Conservation (phyloP, 2,329 filamentous ascomycete genomes). For the Beauveria caledonica region DNA sequence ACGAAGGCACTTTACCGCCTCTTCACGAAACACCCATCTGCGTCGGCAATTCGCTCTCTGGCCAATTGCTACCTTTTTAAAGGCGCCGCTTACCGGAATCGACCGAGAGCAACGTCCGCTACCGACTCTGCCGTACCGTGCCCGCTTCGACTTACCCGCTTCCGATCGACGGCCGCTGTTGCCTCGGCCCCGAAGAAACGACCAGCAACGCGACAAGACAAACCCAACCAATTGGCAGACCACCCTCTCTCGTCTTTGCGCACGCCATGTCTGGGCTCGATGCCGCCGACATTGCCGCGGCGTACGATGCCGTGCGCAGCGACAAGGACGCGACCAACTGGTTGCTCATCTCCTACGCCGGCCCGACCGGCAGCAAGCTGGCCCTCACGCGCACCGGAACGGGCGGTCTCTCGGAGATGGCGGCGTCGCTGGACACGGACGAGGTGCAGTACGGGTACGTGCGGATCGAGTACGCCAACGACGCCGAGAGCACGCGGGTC, state of each 20-base stretch:
- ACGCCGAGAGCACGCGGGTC: conserved; percentile 58
- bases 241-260: no score
- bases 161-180: not conserved
- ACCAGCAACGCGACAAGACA: not conserved
- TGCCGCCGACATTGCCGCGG: conserved; percentile 50
- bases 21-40: not conserved
- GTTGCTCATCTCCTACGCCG: conserved; percentile 56
- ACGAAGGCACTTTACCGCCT: conserved; percentile 6
- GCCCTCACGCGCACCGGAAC: conserved; percentile 47
- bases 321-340: conserved; percentile 60
- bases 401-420: conserved; percentile 53
- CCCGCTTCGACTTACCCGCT: not conserved
- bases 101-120: not conserved
- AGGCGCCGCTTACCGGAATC: not conserved
- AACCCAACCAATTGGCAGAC: not conserved
- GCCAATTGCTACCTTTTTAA: not conserved
- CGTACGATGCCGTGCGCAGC: conserved; percentile 59
- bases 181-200: not conserved
- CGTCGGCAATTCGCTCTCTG: not conserved
- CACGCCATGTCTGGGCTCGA: conserved; percentile 47
- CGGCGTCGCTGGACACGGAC: conserved; percentile 44
- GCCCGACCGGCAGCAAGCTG: conserved; percentile 47
- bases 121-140: not conserved
- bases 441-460: conserved; percentile 61
- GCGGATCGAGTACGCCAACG: conserved; percentile 62